phyloP scores from a whole-genome alignment of 306 rosid genomes.

The Mimosa bimucronata region DNA sequence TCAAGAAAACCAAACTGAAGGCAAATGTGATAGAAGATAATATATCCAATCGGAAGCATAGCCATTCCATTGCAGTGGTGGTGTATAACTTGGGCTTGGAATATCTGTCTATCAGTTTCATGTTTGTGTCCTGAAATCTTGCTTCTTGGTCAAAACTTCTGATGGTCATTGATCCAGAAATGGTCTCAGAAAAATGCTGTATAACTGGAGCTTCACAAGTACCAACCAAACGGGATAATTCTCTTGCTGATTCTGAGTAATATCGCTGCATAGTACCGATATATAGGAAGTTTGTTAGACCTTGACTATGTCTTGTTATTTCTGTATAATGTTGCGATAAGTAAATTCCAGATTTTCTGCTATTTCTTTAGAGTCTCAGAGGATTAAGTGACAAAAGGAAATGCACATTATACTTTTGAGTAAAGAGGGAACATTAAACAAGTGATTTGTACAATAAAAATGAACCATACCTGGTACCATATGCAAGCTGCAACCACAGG shows the following conservation, averaged over 20 bases:
- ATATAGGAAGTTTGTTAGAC: conserved; percentile 17
- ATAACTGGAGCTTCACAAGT: conserved; percentile 87
- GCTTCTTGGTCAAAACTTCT: conserved; percentile 82
- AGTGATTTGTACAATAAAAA: too few relatives aligned
- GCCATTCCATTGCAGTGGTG: conserved; percentile 81
- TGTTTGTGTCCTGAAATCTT: conserved; percentile 68
- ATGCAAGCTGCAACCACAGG: conserved; percentile 64
- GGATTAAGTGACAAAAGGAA: too few relatives aligned
- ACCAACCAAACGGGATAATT: conserved; percentile 78
- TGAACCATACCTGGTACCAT: conserved; percentile 67
- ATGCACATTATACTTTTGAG: too few relatives aligned
- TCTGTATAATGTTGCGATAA: too few relatives aligned
- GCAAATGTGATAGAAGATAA: conserved; percentile 73
- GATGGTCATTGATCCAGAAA: conserved; percentile 79
- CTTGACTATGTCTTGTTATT: too few relatives aligned
- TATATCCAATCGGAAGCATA: conserved; percentile 76
- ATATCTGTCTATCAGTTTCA: conserved; percentile 74
- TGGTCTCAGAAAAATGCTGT: conserved; percentile 84
- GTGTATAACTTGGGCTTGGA: conserved; percentile 67
- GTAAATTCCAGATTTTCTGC: too few relatives aligned
- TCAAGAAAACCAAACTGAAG: conserved; percentile 64
- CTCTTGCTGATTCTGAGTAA: conserved; percentile 76
- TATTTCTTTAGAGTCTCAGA: too few relatives aligned
- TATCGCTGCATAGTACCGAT: conserved; percentile 57
- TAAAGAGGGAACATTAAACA: too few relatives aligned